These are phyloP conservation scores for Lactarius indigo DNA, from an alignment of 768 basidiomycete species.

Conservation along the genomic window DNA sequence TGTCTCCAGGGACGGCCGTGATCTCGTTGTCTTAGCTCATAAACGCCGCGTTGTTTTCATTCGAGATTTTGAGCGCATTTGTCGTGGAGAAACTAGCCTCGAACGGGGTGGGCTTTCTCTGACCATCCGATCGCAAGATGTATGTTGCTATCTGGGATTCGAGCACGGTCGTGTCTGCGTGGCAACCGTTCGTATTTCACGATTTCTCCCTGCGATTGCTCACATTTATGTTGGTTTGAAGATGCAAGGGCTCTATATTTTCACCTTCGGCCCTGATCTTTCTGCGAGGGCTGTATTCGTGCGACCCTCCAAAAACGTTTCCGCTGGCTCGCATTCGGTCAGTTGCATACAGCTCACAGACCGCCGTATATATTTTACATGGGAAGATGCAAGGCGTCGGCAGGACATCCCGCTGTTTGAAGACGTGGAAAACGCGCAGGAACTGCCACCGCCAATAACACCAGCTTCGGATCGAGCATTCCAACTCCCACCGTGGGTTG, in stretches of 20 bases:
- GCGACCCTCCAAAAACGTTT: background rate
- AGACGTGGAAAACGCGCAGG: background rate
- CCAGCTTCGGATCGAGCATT: background rate
- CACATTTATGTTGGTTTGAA: background rate
- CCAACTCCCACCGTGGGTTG: background rate
- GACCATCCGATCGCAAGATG: background rate
- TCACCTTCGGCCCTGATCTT: constrained; percentile 4
- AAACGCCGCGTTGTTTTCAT: constrained; percentile 32
- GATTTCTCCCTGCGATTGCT: background rate
- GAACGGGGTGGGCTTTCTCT: background rate
- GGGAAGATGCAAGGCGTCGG: constrained; percentile 11
- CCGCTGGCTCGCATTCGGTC: background rate
- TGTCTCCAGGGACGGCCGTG: constrained; percentile 36
- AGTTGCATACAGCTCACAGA: constrained; percentile 24
- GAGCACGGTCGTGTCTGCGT: constrained; percentile 24
- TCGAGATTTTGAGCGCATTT: constrained; percentile 35
- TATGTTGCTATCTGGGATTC: constrained; percentile 18
- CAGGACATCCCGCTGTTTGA: constrained; percentile 1
- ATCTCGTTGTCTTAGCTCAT: constrained; percentile 32
- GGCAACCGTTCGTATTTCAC: constrained; percentile 16
- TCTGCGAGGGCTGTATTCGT: background rate
- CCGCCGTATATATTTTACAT: constrained; percentile 24
- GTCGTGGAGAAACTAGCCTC: constrained; percentile 16
- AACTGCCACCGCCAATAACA: background rate
- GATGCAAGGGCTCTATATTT: constrained; percentile 13